Conservation (phyloP, 306 rosid species). For the Lathyrus oleraceus region DNA sequence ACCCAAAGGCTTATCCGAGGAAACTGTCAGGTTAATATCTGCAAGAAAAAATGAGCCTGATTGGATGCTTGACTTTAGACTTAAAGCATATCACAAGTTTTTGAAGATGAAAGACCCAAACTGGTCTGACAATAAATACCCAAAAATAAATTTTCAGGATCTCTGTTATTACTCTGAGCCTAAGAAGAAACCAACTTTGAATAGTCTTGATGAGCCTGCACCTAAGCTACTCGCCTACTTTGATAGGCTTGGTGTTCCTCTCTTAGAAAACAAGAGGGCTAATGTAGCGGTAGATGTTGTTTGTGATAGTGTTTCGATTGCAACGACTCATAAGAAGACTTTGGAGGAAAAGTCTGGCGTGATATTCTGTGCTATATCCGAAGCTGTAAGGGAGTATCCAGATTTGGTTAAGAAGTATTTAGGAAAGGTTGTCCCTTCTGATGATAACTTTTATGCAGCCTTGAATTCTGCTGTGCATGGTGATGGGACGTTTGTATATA, state of each 20-base stretch:
- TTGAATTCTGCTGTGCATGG: slow-evolving; percentile 82
- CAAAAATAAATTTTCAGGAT: slow-evolving; percentile 63
- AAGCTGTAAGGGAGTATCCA: slow-evolving; percentile 80
- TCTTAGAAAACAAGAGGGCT: slow-evolving; percentile 77
- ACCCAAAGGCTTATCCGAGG: slow-evolving; percentile 72
- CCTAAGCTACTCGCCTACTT: slow-evolving; percentile 76
- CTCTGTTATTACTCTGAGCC: slow-evolving; percentile 84
- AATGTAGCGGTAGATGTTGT: slow-evolving; percentile 89
- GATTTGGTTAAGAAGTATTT: slow-evolving; percentile 65
- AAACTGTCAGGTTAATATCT: slow-evolving; percentile 66
- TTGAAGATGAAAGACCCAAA: slow-evolving; percentile 64
- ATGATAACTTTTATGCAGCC: slow-evolving; percentile 80
- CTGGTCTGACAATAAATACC: slow-evolving; percentile 81
- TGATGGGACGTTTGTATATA: slow-evolving; percentile 83
- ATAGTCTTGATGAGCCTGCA: slow-evolving; percentile 74
- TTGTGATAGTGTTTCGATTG: slow-evolving; percentile 82
- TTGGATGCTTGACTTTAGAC: slow-evolving; percentile 86
- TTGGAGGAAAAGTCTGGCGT: slow-evolving; percentile 69
- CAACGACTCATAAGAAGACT: slow-evolving; percentile 81
- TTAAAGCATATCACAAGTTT: slow-evolving; percentile 70
- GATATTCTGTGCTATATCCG: slow-evolving; percentile 83
- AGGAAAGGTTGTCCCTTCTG: slow-evolving; percentile 83
- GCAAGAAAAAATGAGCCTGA: slow-evolving; percentile 69
- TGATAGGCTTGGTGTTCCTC: slow-evolving; percentile 71
- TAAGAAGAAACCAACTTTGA: slow-evolving; percentile 60